A percentile compares a stretch with the other conserved stretches of the same genome.
phyloP scores from a whole-genome alignment of 2,329 filamentous ascomycete genomes.

The Talaromyces sp. region DNA sequence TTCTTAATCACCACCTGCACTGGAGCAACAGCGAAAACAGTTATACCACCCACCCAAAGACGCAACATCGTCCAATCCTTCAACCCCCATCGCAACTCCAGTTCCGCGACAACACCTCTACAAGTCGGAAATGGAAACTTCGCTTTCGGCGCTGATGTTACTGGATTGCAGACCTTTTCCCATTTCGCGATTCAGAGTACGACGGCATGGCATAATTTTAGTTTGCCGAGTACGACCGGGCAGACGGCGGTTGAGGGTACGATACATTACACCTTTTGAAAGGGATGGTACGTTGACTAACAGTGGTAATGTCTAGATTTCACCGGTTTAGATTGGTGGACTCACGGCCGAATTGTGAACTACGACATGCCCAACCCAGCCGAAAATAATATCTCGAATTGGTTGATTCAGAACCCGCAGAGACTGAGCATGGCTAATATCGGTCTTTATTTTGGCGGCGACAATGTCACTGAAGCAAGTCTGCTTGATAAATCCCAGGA shows the following conservation, averaged over 20 bases:
- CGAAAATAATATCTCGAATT: constrained; percentile 23
- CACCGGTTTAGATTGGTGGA: constrained; percentile 47
- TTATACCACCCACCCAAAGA: not conserved
- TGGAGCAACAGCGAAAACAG: not conserved
- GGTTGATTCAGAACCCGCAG: not conserved
- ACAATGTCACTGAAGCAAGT: not conserved
- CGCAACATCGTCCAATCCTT: constrained; percentile 31
- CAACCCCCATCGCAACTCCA: constrained; percentile 42
- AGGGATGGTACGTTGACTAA: not conserved
- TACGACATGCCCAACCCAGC: constrained; percentile 46
- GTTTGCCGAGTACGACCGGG: constrained; percentile 36
- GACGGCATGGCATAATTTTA: constrained; percentile 50
- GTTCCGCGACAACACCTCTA: constrained; percentile 52
- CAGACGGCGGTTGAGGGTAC: not conserved
- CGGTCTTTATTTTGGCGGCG: not conserved
- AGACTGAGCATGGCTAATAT: not conserved
- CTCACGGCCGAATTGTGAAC: constrained; percentile 45
- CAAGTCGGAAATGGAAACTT: constrained; percentile 52
- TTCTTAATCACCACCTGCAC: not conserved
- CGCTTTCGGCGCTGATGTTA: constrained; percentile 49
- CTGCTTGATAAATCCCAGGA: not conserved
- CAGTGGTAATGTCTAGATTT: constrained; percentile 30
- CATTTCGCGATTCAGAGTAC: constrained; percentile 45
- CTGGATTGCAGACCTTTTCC: constrained; percentile 47
- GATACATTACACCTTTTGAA: too few relatives aligned